Base-by-base conservation (phyloP, 495 filamentous ascomycete genomes). In the Hyaloscypha variabilis region DNA sequence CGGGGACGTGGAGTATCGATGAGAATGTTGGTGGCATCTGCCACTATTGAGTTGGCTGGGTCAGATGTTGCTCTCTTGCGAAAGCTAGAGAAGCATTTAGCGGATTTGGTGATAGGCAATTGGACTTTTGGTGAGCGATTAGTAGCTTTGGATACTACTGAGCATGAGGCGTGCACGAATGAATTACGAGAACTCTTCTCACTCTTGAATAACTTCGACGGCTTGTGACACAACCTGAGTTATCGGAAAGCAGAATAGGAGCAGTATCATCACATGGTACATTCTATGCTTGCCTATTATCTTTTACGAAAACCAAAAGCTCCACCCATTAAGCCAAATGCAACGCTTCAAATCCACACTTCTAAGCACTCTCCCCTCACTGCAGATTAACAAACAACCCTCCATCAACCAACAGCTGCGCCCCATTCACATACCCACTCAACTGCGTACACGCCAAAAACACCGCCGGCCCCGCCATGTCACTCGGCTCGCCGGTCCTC, bases 371-470 rank as follows among this genome's bases (percentile, higher is more conserved):
- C 39, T 11, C 13, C 10, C 4, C 39, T 59, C 34, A 86, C 72
- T 86, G 83, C 72, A 86, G 64, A 71, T 86, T 85, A 26, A 86
- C 83, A 77, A 85, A 86, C 66, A 85, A 64, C 0, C 93, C 93
- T 6, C 93, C 93, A 77, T 97, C 93, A 29, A 96, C 93, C 64
- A 97, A 74, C 57, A 96, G 58, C 78, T 95, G 92, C 24, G 93
- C 88, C 8, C 92, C 93, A 65, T 88, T 94, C 56, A 94, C 88
- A 78, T 92, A 93, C 6, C 87, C 82, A 76, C 89, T 92, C 78
- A 93, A 75, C 75, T 85, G 81, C 24, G 92, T 91, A 72, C 90
- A 89, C 0, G 89, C 93, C 76, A 96, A 77, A 76, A 96, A 96
- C 39, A 97, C 90, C 26, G 93, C 93, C 8, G 91, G 93, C 3